Evolutionary conservation across 2,329 filamentous ascomycete species (phyloP), one percentile per base, ranked within the genome.

Genomic region (Epichloe sylvatica): DNA sequence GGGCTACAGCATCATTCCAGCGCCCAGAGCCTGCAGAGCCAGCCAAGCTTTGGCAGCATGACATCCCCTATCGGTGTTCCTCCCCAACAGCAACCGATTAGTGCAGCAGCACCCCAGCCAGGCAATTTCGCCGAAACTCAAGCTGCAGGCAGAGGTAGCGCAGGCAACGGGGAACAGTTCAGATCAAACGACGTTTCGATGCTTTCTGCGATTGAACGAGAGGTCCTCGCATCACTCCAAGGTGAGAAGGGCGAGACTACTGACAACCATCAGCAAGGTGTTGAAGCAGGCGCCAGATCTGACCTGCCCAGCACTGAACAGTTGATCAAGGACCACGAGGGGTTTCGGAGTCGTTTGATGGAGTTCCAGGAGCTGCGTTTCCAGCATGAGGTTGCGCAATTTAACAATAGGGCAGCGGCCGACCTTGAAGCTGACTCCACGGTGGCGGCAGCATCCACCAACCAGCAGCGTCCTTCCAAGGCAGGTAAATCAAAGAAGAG

Each of bases 11-110:
- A 97, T 62, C 90, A 97, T 62, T 90, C 88, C 1, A 97, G 91
- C 62, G 87, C 88, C 8, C 91, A 97, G 58, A 97, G 91, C 62
- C 76, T 98, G 52, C 92, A 98, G 62, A 96, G 89, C 63, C 92
- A 98, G 67, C 91, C 91, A 21, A 97, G 91, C 68, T 96, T 92
- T 62, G 88, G 91, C 17, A 96, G 86, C 67, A 94, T 98, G 56
- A 82, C 87, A 3, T 94, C 89, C n/a, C 89, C 90, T 2, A 79
- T 84, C 51, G 81, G 80, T 11, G 80, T 73, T 58, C 68, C 61
- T 34, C 56, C 59, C 13, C 62, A 62, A 50, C 51, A 80, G 71
- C 61, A 78, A 62, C 67, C 74, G 5, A 70, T 77, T 23, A 49
- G 51, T 43, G 47, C 44, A 11, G 41, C 49, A 44, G 40, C 49